Percentiles rank a stretch among this genome's conserved stretches.
These are phyloP conservation scores for Prototheca wickerhamii DNA, from an alignment of 163 green algal genomes.

Conservation along the genomic window DNA sequence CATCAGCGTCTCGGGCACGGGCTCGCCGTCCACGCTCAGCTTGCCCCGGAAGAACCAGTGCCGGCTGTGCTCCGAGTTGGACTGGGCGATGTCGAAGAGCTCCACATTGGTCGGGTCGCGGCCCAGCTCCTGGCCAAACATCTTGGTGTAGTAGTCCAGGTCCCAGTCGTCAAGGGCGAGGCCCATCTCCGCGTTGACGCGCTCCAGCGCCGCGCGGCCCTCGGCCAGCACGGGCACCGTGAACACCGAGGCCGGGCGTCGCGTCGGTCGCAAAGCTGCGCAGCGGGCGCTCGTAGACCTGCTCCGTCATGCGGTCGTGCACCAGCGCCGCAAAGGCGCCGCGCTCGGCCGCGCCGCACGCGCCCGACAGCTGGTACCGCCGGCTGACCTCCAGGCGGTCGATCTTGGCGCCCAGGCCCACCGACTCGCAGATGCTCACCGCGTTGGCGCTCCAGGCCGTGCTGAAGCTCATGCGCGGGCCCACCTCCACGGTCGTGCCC, in stretches of 20 bases:
- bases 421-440: conserved; percentile 82
- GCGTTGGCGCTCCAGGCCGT: conserved; percentile 96
- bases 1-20: conserved; percentile 70
- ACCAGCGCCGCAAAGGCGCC: conserved; percentile 53
- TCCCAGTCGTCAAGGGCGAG: conserved; percentile 96
- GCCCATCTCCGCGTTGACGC: conserved; percentile 86
- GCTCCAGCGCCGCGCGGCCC: conserved; percentile 75
- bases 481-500: conserved; percentile 53
- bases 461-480: conserved; percentile 87
- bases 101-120: conserved; percentile 96
- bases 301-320: conserved; percentile 99
- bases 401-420: conserved; percentile 58
- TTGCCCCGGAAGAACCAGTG: conserved; percentile 41
- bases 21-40: conserved; percentile 66
- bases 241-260: conserved; percentile 66
- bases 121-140: conserved; percentile 63
- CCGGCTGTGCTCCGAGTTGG: conserved; percentile 82
- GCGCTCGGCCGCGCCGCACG: conserved; percentile 27
- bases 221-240: conserved; percentile 70
- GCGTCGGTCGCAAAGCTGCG: conserved; percentile 55
- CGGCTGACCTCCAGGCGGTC: conserved; percentile 50
- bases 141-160: conserved; percentile 82
- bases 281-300: conserved; percentile 78
- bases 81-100: conserved; percentile 98
- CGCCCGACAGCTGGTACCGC: conserved; percentile 55